phyloP scores from a whole-genome alignment of 208 protist genomes.

The Angomonas deanei region DNA sequence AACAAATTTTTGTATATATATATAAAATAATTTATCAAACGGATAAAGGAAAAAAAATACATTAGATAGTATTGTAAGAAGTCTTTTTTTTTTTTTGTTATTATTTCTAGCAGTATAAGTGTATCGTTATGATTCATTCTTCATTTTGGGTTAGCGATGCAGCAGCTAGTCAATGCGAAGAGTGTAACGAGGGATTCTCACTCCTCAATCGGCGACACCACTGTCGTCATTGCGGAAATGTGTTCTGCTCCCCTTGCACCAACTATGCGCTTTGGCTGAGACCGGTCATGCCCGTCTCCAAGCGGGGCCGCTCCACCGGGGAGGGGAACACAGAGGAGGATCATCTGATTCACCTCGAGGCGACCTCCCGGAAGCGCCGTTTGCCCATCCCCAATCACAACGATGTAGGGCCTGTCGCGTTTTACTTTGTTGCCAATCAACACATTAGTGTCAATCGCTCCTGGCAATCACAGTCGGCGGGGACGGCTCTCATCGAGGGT shows the following conservation, averaged over 20 bases:
- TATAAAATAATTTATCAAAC: background rate
- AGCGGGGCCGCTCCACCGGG: background rate
- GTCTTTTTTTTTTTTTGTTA: background rate
- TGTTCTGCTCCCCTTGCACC: slow-evolving; percentile 30
- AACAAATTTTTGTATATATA: background rate
- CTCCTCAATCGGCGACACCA: slow-evolving; percentile 37
- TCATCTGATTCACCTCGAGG: too few species aligned
- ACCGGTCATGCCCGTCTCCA: background rate
- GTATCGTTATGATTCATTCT: slow-evolving; percentile 22
- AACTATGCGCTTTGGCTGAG: slow-evolving; percentile 33
- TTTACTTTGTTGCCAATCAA: background rate
- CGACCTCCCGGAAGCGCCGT: too few species aligned
- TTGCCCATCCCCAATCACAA: background rate
- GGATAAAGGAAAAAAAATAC: background rate
- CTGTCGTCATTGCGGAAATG: slow-evolving; percentile 42
- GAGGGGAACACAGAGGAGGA: background rate
- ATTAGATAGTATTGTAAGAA: background rate
- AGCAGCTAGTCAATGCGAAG: slow-evolving; percentile 10
- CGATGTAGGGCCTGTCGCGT: background rate
- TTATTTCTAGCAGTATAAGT: background rate
- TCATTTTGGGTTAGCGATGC: slow-evolving; percentile 21
- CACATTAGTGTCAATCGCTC: background rate
- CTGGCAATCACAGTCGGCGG: background rate
- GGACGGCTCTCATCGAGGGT: background rate
- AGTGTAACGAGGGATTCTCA: slow-evolving; percentile 19